Evolutionary conservation across 495 filamentous ascomycete species (phyloP), one percentile per base, ranked within the genome.

Genomic region (Podospora bellae-mahoneyi): DNA sequence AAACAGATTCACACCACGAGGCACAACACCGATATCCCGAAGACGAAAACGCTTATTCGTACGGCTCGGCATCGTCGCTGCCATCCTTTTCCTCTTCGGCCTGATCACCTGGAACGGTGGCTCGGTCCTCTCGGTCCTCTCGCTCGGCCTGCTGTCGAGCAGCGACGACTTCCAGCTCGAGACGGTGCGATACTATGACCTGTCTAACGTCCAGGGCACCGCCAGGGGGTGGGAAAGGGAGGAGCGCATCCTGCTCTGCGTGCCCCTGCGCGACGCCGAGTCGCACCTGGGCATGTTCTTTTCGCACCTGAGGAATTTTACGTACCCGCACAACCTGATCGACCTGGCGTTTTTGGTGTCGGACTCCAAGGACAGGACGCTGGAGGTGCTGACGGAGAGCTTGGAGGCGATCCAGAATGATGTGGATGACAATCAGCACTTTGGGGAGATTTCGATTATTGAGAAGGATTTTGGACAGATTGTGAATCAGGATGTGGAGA

Each of bases 401-500:
- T 83, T 98, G 55, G 85, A 88, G 62, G 89, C 90, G 34, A 81
- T 97, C n/a, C 96, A 98, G 76, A 88, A 86, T 34, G 85, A 92
- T 64, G 78, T 85, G 30, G 91, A 97, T 71, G 87, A 89, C 9
- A 88, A 85, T 64, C 86, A 91, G 79, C 86, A 89, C n/a, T 99
- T 91, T 76, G 96, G 96, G 56, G 96, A 99, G 81, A 94, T 99
- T 65, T 96, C 92, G 0, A 93, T 99, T 65, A 93, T 99, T 68
- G 92, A 98, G 81, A 99, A 99, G 79, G 95, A 99, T 77, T 99
- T 99, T 78, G 96, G 96, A 2, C 96, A 99, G 76, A 93, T 94
- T 76, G 95, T 99, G 65, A 92, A 95, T 68, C 96, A 99, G 79
- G 95, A 98, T 78, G 93, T 98, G 28, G 96, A 98, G 81, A 96